These are phyloP conservation scores for Emericellopsis terricola DNA, from an alignment of 495 filamentous ascomycete genomes.

Conservation along the genomic window DNA sequence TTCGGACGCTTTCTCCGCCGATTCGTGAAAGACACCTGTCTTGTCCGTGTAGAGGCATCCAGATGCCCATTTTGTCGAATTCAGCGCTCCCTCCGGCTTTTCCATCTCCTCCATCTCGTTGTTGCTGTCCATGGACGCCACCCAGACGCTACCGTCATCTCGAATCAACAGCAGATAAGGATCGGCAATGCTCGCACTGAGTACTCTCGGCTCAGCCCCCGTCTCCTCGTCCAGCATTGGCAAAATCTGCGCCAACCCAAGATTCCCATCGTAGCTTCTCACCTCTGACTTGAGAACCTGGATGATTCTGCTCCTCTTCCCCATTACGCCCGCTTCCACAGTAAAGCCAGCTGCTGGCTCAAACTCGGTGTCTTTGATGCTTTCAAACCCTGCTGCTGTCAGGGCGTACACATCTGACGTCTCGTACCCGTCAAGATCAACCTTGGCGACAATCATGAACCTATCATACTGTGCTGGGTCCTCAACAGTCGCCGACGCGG, in stretches of 20 bases:
- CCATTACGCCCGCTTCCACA: constrained; percentile 62
- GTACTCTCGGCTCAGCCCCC: constrained; percentile 51
- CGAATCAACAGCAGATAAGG: constrained; percentile 74
- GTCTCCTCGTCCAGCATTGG: constrained; percentile 79
- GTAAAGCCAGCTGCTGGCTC: constrained; percentile 73
- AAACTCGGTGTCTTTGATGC: constrained; percentile 59
- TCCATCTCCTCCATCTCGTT: constrained; percentile 77
- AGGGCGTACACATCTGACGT: constrained; percentile 43
- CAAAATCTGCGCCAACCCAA: constrained; percentile 74
- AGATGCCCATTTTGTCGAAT: constrained; percentile 53
- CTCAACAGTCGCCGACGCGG: constrained; percentile 29
- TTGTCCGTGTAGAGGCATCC: constrained; percentile 63
- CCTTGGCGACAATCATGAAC: constrained; percentile 51
- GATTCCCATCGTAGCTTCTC: constrained; percentile 70
- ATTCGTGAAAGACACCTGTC: constrained; percentile 32
- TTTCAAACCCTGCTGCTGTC: constrained; percentile 44
- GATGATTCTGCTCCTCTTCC: constrained; percentile 54
- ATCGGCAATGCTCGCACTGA: constrained; percentile 71
- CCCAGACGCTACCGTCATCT: constrained; percentile 58
- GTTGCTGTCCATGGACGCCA: constrained; percentile 57
- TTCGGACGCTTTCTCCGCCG: constrained; percentile 22
- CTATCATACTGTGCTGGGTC: constrained; percentile 42
- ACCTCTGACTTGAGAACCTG: constrained; percentile 75
- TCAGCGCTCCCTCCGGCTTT: constrained; percentile 29
- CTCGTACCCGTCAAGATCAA: constrained; percentile 32